phyloP scores from a whole-genome alignment of 768 basidiomycete genomes.

The Arthromyces matolae region DNA sequence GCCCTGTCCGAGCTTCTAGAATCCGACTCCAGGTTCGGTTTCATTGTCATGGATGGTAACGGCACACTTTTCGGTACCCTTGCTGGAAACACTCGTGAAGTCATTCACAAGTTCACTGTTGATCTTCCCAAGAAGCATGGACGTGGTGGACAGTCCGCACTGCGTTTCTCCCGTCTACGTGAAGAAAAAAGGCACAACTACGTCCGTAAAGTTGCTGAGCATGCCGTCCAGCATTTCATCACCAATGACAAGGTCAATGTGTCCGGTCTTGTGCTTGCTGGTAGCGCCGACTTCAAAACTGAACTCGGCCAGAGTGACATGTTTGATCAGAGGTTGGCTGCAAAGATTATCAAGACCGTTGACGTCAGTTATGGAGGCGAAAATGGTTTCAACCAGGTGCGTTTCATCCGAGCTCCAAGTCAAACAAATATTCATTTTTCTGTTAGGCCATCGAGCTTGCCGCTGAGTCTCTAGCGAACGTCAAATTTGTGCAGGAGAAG shows the following conservation, averaged over 20 bases:
- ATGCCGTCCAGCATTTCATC: slow-evolving; percentile 96
- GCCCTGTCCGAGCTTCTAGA: slow-evolving; percentile 94
- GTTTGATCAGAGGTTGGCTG: slow-evolving; percentile 84
- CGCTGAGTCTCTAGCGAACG: slow-evolving; percentile 92
- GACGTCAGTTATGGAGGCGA: slow-evolving; percentile 99
- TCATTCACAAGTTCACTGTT: slow-evolving; percentile 97
- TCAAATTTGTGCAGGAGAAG: slow-evolving; percentile 99
- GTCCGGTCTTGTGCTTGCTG: slow-evolving; percentile 91
- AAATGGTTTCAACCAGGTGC: slow-evolving; percentile 97
- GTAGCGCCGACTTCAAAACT: slow-evolving; percentile 98
- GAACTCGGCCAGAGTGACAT: slow-evolving; percentile 95
- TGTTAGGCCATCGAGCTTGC: slow-evolving; percentile 92
- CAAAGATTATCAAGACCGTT: slow-evolving; percentile 96
- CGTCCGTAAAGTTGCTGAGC: slow-evolving; percentile 97
- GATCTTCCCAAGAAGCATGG: slow-evolving; percentile 99
- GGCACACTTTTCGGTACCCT: slow-evolving; percentile 95
- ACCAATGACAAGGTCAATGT: slow-evolving; percentile 98
- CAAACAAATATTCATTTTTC: slow-evolving; percentile 1
- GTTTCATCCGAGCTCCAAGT: neutral
- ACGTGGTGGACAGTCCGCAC: slow-evolving; percentile 98
- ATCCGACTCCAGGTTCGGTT: slow-evolving; percentile 95
- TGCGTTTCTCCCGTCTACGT: slow-evolving; percentile 98
- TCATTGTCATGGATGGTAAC: slow-evolving; percentile 99
- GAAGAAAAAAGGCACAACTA: slow-evolving; percentile 99
- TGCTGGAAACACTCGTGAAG: slow-evolving; percentile 94